Percentiles rank a stretch among this genome's conserved stretches.
phyloP scores from a whole-genome alignment of 495 filamentous ascomycete genomes.

The Aspergillus saccharolyticus region DNA sequence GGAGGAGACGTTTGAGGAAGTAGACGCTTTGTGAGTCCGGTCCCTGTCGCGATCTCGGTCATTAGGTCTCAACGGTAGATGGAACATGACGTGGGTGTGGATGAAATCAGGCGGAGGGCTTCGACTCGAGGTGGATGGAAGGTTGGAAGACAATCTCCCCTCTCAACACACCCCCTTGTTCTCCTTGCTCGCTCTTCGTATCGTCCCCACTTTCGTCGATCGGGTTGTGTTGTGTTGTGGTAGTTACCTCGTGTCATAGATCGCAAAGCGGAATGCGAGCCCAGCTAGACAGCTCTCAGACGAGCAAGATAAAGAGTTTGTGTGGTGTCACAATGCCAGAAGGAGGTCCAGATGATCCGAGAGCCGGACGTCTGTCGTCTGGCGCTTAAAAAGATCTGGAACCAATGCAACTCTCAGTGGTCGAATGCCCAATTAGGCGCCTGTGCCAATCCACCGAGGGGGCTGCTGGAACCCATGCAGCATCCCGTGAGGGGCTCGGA shows the following conservation, averaged over 20 bases:
- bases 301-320: background rate
- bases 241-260: slow-evolving; percentile 22
- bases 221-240: slow-evolving; percentile 9
- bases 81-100: slow-evolving; percentile 32
- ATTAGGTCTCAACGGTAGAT: slow-evolving; percentile 38
- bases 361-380: slow-evolving; percentile 19
- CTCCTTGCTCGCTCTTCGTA: slow-evolving; percentile 7
- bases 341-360: background rate
- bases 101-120: slow-evolving; percentile 14
- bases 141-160: slow-evolving; percentile 19
- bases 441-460: slow-evolving; percentile 22
- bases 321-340: background rate
- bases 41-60: slow-evolving; percentile 35
- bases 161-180: slow-evolving; percentile 10
- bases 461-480: slow-evolving; percentile 20
- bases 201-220: slow-evolving; percentile 3
- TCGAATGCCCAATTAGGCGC: slow-evolving; percentile 19
- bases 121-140: slow-evolving; percentile 28
- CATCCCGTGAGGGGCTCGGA: slow-evolving; percentile 20
- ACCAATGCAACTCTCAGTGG: slow-evolving; percentile 22
- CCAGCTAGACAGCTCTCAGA: background rate
- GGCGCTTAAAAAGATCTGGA: slow-evolving; percentile 32
- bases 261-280: slow-evolving; percentile 5
- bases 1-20: slow-evolving; percentile 25
- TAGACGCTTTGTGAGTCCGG: slow-evolving; percentile 22